Conservation (phyloP, 352 stramenopile genomes). For the Globisporangium parvum region DNA sequence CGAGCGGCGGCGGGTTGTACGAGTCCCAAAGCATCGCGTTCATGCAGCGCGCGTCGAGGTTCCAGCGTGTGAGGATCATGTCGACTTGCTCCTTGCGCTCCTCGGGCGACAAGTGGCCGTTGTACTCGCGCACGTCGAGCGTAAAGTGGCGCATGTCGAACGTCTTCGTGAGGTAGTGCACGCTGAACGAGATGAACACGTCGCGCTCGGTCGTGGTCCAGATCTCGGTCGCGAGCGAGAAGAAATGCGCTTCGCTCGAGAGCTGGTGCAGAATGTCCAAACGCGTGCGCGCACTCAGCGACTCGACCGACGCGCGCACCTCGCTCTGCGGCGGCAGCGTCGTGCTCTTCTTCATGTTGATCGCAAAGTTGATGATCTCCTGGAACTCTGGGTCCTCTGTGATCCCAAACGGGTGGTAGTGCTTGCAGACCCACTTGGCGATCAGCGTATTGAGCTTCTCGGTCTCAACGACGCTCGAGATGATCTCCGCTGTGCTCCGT, state of each 20-base stretch:
- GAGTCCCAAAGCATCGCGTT: conserved; percentile 45
- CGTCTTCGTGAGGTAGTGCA: conserved; percentile 36
- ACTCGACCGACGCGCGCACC: conserved; percentile 38
- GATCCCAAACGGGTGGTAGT: conserved; percentile 38
- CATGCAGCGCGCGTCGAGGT: conserved; percentile 37
- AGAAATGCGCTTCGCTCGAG: conserved; percentile 38
- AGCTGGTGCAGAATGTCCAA: conserved; percentile 39
- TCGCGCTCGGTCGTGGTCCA: conserved; percentile 39
- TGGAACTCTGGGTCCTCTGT: conserved; percentile 39
- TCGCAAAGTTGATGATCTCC: conserved; percentile 34
- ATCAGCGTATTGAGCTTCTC: conserved; percentile 38
- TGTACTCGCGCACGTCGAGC: conserved; percentile 39
- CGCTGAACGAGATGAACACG: conserved; percentile 40
- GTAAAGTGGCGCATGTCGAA: conserved; percentile 42
- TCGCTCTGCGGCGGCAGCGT: conserved; percentile 28
- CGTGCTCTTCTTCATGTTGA: conserved; percentile 27
- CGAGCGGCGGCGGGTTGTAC: conserved; percentile 15
- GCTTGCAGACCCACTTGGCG: conserved; percentile 42
- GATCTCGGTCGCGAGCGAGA: conserved; percentile 38
- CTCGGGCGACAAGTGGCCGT: conserved; percentile 29
- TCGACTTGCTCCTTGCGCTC: conserved; percentile 37
- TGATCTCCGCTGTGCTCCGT: conserved; percentile 8
- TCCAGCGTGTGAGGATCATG: conserved; percentile 34
- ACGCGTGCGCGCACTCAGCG: conserved; percentile 30
- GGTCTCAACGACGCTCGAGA: conserved; percentile 29